Evolutionary conservation across 2,329 filamentous ascomycete genomes (phyloP), one percentile per base, ranked within the genome.

Genomic region (Drechslera avenae): DNA sequence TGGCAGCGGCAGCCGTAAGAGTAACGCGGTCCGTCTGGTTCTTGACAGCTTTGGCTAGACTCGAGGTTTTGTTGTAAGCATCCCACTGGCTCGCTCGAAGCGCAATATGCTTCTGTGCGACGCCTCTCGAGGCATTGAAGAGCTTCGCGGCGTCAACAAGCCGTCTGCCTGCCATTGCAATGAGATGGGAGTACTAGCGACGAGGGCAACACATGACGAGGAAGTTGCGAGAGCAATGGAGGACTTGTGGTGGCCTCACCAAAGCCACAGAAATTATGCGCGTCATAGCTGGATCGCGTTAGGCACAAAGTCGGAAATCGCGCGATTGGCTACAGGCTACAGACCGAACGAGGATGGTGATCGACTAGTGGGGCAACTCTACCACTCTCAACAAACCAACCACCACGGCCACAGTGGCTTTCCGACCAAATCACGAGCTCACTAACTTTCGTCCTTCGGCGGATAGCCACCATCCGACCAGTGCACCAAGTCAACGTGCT

Each of bases 41-140:
- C 68, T 85, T 85, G 48, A 87, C 77, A 12, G 82, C 81, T 67
- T 83, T 85, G 21, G 84, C 83, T 39, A 89, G 71, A 23, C 82
- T 83, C 2, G 86, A 89, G 0, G 86, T 88, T 59, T 81, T 79
- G 41, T 76, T 84, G 71, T 83, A 88, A 39, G 84, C 72, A 66
- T 87, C 82, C 62, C 86, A 75, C 68, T 89, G 85, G 46, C 81
- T 79, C 46, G 79, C 77, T 17, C 84, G 83, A 40, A 87, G 78
- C 34, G 75, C 76, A 49, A 85, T 71, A 66, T 87, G 85, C 69
- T 85, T 75, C 57, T 75, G 75, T 6, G 76, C 76, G 54, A 81
- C 66, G 28, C 74, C 69, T 57, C 69, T 70, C 44, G 76, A 73
- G 54, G 77, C 78, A 70, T 83, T 73, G 74, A 79, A 64, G 37